Evolutionary conservation across 2,329 filamentous ascomycete genomes (phyloP).

Genomic region (Fusarium dimerum): DNA sequence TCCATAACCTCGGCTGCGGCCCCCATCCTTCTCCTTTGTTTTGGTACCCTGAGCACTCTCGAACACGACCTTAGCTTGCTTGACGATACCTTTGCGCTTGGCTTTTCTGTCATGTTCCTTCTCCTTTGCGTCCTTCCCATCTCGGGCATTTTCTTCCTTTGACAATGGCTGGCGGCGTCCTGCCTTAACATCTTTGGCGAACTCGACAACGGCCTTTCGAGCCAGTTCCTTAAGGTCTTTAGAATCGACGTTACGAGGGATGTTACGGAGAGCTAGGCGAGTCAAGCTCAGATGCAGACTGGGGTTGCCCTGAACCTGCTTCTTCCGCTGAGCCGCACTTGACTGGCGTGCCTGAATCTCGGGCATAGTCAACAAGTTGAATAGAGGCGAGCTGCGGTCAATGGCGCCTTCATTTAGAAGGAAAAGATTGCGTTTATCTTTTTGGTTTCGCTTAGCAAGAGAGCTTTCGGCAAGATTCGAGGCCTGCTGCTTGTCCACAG

Average conservation of each 20-base stretch:
- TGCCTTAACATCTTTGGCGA: conserved; percentile 84
- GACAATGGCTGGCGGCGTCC: conserved; percentile 76
- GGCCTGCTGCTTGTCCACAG: conserved; percentile 83
- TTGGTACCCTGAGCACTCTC: conserved; percentile 86
- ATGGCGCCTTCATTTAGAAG: conserved; percentile 86
- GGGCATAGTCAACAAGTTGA: conserved; percentile 71
- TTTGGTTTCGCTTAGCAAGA: conserved; percentile 64
- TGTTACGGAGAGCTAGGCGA: conserved; percentile 86
- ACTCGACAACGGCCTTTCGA: conserved; percentile 89
- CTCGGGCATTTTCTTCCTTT: conserved; percentile 84
- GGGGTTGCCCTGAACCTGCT: conserved; percentile 87
- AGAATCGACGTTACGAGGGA: conserved; percentile 78
- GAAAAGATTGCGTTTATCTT: conserved; percentile 88
- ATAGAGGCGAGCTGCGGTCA: conserved; percentile 73
- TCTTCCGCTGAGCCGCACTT: conserved; percentile 83
- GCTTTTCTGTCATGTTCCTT: conserved; percentile 78
- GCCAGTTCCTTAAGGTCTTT: conserved; percentile 92
- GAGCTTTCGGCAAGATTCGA: conserved; percentile 71
- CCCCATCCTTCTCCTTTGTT: conserved; percentile 73
- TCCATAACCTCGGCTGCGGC: conserved; percentile 89
- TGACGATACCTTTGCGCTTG: conserved; percentile 84
- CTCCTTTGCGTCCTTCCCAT: conserved; percentile 76
- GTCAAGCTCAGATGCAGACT: conserved; percentile 86
- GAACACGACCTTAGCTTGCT: conserved; percentile 92
- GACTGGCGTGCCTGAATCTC: conserved; percentile 88